Conservation (phyloP, 2,329 filamentous ascomycete genomes). For the Colletotrichum sp. region DNA sequence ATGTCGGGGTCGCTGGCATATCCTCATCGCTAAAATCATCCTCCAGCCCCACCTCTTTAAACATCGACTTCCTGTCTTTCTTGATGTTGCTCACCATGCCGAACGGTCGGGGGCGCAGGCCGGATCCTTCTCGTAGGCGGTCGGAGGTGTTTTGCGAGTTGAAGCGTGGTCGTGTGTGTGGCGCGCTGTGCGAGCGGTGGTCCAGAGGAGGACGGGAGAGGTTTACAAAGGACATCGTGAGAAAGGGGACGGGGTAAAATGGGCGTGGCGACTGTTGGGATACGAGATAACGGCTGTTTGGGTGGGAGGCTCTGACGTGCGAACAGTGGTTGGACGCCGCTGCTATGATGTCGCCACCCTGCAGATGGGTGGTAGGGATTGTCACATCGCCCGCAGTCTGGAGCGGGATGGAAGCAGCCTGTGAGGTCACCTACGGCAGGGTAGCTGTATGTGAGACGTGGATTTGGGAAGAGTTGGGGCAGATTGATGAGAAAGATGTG, state of each 20-base stretch:
- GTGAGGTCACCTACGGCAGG: constrained; percentile 5
- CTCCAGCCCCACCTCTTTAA: constrained; percentile 55
- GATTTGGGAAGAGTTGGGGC: not conserved
- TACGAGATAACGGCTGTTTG: not conserved
- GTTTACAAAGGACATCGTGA: constrained; percentile 19
- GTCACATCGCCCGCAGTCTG: constrained; percentile 10
- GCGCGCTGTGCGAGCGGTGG: constrained; percentile 3
- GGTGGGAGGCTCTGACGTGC: constrained; percentile 3
- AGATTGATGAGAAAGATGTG: not conserved
- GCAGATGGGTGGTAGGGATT: constrained; percentile 13
- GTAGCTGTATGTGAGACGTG: not conserved
- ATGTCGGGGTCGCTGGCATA: not conserved
- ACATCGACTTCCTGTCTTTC: constrained; percentile 57
- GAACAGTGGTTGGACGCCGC: not conserved
- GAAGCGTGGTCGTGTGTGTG: constrained; percentile 49
- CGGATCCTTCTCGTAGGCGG: constrained; percentile 54
- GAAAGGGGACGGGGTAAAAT: not conserved
- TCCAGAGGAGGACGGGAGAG: constrained; percentile 16
- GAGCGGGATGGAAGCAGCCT: not conserved
- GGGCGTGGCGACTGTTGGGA: not conserved
- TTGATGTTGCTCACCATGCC: constrained; percentile 49
- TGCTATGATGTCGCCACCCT: constrained; percentile 22
- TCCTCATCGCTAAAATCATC: constrained; percentile 34
- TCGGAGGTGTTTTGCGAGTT: constrained; percentile 57
- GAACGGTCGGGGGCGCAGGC: constrained; percentile 40